Conservation (phyloP, 1,139 yeast genomes). For the Tardiomyces depauwii region DNA sequence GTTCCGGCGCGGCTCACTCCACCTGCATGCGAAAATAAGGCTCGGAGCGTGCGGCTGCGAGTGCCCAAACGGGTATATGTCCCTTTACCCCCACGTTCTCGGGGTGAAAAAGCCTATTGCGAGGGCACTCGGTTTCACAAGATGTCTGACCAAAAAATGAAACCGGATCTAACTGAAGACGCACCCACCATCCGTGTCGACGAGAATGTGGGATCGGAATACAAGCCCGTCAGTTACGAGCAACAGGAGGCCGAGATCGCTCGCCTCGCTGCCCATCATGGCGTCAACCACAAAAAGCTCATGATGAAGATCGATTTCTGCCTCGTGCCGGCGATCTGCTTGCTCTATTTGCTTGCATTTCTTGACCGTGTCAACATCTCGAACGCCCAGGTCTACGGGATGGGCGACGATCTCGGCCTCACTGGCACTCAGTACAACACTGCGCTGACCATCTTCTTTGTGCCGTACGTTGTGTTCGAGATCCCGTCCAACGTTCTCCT, state of each 20-base stretch:
- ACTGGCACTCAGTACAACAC: conserved; percentile 50
- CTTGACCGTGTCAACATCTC: conserved; percentile 66
- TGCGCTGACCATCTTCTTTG: conserved; percentile 53
- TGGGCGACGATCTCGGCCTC: conserved; percentile 40
- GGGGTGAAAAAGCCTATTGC: too few relatives aligned
- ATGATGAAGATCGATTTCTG: conserved; percentile 55
- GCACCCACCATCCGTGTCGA: too few relatives aligned
- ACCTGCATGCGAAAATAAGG: too few relatives aligned
- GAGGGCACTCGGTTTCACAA: too few relatives aligned
- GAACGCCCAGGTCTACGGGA: conserved; percentile 61
- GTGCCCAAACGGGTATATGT: too few relatives aligned
- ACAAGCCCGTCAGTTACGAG: not conserved
- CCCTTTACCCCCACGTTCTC: too few relatives aligned
- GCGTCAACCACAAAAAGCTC: conserved; percentile 36
- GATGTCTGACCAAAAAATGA: too few relatives aligned
- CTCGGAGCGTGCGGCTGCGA: too few relatives aligned
- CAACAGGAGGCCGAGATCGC: conserved; percentile 17
- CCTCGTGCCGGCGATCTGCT: conserved; percentile 60
- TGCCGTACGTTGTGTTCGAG: conserved; percentile 60
- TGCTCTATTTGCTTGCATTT: conserved; percentile 56
- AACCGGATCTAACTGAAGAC: too few relatives aligned
- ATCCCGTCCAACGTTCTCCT: conserved; percentile 53
- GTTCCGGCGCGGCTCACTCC: too few relatives aligned
- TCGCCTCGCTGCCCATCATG: conserved; percentile 31
- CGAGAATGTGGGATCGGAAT: too few relatives aligned